Percentiles rank a stretch among this genome's conserved stretches.
These are phyloP conservation scores for Trypanosoma vivax DNA, from an alignment of 208 protist species.

Conservation along the genomic window DNA sequence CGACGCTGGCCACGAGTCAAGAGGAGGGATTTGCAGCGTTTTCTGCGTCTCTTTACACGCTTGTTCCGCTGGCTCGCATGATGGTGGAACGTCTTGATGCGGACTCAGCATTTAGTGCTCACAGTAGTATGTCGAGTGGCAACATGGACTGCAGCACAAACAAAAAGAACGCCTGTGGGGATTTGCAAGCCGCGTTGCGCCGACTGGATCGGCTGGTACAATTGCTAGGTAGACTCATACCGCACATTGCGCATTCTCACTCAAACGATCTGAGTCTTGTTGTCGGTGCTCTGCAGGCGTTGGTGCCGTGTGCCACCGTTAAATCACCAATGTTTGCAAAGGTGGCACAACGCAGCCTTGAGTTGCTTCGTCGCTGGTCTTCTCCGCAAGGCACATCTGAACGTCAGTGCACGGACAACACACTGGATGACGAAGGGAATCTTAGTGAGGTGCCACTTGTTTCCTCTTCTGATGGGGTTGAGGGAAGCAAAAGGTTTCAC, in stretches of 20 bases:
- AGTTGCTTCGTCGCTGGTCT: conserved; percentile 41
- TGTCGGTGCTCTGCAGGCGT: conserved; percentile 27
- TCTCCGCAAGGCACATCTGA: neutral
- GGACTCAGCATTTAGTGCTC: no score
- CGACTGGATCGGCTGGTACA: conserved; percentile 38
- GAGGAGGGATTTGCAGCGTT: conserved; percentile 31
- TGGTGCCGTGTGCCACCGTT: conserved; percentile 35
- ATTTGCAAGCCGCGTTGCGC: conserved; percentile 25
- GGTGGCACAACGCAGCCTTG: conserved; percentile 36
- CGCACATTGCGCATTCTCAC: conserved; percentile 23
- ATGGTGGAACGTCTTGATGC: no score
- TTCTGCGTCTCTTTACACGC: conserved; percentile 19
- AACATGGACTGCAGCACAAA: neutral
- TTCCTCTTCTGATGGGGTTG: neutral
- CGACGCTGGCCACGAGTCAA: conserved; percentile 2
- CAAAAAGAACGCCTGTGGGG: neutral
- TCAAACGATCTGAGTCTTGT: conserved; percentile 30
- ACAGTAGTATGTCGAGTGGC: neutral
- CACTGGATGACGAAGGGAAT: neutral
- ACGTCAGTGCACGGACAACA: neutral
- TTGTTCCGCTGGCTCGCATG: conserved; percentile 20
- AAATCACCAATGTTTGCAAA: conserved; percentile 26
- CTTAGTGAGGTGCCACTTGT: neutral
- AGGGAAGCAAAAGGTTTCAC: conserved; percentile 20
- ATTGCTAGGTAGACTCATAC: conserved; percentile 32